Conservation (phyloP, 179 eudicot genomes). For the Beta macrorhiza region DNA sequence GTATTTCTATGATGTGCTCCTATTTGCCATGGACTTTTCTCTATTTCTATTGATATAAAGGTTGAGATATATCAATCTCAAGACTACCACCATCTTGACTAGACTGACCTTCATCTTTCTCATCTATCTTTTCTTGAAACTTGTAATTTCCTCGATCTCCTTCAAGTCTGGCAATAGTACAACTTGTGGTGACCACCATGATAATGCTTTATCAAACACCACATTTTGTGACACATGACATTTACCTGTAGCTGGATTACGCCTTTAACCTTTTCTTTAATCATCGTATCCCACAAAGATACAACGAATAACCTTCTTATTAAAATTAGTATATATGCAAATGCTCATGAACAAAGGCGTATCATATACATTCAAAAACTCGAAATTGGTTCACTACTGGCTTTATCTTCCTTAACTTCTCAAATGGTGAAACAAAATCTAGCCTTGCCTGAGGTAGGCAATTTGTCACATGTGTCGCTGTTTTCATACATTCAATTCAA, state of each 20-base stretch:
- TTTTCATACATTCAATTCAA: too few relatives aligned
- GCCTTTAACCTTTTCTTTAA: neutral
- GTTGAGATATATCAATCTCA: neutral
- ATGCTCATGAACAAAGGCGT: conserved; percentile 6
- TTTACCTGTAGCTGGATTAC: too few relatives aligned
- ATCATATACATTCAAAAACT: conserved; percentile 12
- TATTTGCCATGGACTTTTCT: neutral
- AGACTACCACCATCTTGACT: neutral
- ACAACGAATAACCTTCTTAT: neutral
- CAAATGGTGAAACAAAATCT: conserved; percentile 1
- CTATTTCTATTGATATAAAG: neutral
- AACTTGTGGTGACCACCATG: too few relatives aligned
- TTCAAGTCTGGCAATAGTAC: neutral
- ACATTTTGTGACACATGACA: too few relatives aligned
- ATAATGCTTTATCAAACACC: too few relatives aligned
- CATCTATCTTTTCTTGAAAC: neutral
- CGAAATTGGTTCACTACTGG: conserved; percentile 1
- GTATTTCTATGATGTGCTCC: neutral
- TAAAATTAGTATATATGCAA: conserved; percentile 1
- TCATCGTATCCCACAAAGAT: conserved; percentile 15
- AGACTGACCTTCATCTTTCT: neutral
- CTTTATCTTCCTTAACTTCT: conserved; percentile 10
- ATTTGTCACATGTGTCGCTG: conserved; percentile 6
- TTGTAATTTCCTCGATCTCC: neutral
- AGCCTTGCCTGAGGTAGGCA: conserved; percentile 15